A percentile compares a stretch with the other conserved stretches of the same genome.
Evolutionary conservation across 2,329 filamentous ascomycete species (phyloP).

Genomic region (Mycogone perniciosa): DNA sequence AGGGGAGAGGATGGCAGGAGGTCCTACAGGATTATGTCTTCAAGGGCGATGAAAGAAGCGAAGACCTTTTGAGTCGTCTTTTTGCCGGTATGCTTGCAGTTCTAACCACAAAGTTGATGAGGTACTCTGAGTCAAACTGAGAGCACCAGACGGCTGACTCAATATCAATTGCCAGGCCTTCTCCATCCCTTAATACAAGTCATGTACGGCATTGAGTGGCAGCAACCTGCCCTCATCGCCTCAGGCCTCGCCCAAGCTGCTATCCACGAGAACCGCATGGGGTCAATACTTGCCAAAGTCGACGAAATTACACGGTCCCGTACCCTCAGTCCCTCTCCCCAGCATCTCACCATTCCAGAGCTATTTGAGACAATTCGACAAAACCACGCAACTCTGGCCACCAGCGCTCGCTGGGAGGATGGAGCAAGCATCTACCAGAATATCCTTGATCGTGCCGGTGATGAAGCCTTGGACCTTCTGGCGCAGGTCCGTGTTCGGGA

Average conservation of each 20-base stretch:
- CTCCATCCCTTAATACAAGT: conserved; percentile 79
- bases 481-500: conserved; percentile 51
- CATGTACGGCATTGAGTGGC: conserved; percentile 77
- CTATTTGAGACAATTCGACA: conserved; percentile 54
- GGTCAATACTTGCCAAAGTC: conserved; percentile 44
- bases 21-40: conserved; percentile 65
- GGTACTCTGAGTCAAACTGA: neutral
- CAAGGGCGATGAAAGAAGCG: conserved; percentile 53
- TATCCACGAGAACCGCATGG: conserved; percentile 56
- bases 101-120: neutral
- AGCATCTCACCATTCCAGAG: conserved; percentile 33
- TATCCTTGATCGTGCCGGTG: conserved; percentile 54
- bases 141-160: neutral
- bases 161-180: conserved; percentile 42
- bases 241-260: conserved; percentile 72
- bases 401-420: conserved; percentile 43
- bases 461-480: conserved; percentile 57
- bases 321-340: neutral
- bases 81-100: conserved; percentile 45
- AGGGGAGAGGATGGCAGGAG: conserved; percentile 50
- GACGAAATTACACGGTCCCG: conserved; percentile 38
- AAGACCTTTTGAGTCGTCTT: conserved; percentile 63
- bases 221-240: conserved; percentile 73
- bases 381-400: conserved; percentile 48
- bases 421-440: conserved; percentile 63